phyloP scores from a whole-genome alignment of 441 rosid species.

The Populus hybrid region DNA sequence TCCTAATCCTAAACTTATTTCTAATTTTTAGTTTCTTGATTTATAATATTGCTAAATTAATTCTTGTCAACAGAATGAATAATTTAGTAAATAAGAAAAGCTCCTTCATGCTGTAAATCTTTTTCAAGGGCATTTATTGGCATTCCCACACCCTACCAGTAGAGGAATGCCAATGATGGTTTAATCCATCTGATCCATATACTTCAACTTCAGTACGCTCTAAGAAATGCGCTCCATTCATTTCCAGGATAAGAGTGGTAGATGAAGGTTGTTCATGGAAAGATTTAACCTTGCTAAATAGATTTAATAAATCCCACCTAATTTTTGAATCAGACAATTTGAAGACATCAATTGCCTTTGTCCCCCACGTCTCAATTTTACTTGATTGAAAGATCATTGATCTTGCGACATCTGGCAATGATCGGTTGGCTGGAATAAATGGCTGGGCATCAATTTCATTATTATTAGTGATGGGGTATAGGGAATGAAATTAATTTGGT shows the following conservation, averaged over 20 bases:
- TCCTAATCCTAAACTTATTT: too few relatives aligned
- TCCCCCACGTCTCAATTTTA: neutral
- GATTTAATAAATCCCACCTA: neutral
- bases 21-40: too few relatives aligned
- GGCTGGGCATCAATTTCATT: too few relatives aligned
- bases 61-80: neutral
- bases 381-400: too few relatives aligned
- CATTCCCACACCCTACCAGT: neutral
- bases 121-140: neutral
- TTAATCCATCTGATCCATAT: neutral
- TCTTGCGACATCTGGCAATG: too few relatives aligned
- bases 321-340: neutral
- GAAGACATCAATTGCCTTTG: neutral
- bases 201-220: neutral
- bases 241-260: neutral
- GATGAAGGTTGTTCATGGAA: neutral
- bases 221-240: neutral
- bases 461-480: too few relatives aligned
- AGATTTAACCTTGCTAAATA: neutral
- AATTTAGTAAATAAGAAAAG: neutral
- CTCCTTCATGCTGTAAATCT: neutral
- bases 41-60: too few relatives aligned
- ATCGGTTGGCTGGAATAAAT: too few relatives aligned
- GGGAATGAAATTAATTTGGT: too few relatives aligned
- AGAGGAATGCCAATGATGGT: neutral